Base-by-base conservation (phyloP, 345 rosid species). In the Populus euphratica region DNA sequence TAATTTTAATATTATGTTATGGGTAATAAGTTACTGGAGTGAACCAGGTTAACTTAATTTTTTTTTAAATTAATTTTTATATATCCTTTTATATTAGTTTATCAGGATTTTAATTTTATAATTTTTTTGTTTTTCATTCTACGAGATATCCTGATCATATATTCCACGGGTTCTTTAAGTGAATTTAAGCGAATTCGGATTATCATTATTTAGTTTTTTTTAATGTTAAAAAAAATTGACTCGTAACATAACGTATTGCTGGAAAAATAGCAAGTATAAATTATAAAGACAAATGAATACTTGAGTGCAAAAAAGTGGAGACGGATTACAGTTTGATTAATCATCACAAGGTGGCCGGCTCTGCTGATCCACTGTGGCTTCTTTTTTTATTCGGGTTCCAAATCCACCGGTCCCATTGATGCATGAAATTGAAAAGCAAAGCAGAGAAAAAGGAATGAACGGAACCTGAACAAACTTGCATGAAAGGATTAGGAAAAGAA, bases 391-490 rank as follows among this genome's bases (percentile, higher is more conserved):
- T 4, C 36, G 36, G 50, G 18, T 14, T 47, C 0, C 59, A 0
- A 23, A 52, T n/a, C 63, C 29, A 59, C 29, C 5, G 5, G 23
- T 1, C 21, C 31, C 31, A 47, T 63, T 41, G 72, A 9, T 38
- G 69, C 73, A 65, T 2, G 9, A 76, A 69, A n/a, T 47, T 54
- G 49, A 39, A 69, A 75, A 7, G 17, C 11, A 3, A 14, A 49
- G 47, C 63, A 18, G 54, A 29, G 36, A 13, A 69, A 77, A 68
- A 49, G 68, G 31, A 39, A 49, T n/a, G 70, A 69, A 59, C 17
- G 68, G 92, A 87, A 87, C 79, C 89, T 74, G 81, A 81, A 83
- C 70, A 82, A 81, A 78, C 87, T 84, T 83, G 85, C 76, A 25
- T 14, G 76, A 78, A 72, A 73, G 83, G 86, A 71, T 67, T 61